These are phyloP conservation scores for Blastomyces parvus DNA, from an alignment of 2,329 filamentous ascomycete species.

Conservation along the genomic window DNA sequence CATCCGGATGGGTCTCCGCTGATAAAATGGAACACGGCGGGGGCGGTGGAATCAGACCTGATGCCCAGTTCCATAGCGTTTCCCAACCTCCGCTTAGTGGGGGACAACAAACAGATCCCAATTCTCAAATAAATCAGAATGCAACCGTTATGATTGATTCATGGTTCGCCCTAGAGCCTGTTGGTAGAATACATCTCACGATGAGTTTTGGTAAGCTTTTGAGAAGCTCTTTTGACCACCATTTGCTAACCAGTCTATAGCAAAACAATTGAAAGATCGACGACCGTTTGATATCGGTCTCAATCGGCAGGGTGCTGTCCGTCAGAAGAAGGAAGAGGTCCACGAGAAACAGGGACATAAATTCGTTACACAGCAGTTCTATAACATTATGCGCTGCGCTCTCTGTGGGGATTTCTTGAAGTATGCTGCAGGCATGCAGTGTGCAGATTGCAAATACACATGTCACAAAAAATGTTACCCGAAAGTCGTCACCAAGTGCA, in stretches of 20 bases:
- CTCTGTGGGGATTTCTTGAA: constrained; percentile 97
- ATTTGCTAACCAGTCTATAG: constrained; percentile 29
- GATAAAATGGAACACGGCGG: constrained; percentile 71
- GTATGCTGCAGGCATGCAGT: constrained; percentile 98
- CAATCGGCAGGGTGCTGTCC: constrained; percentile 88
- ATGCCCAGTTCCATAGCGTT: constrained; percentile 44
- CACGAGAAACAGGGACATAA: constrained; percentile 99
- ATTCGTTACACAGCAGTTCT: constrained; percentile 96
- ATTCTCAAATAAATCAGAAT: constrained; percentile 18
- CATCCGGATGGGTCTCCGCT: constrained; percentile 91
- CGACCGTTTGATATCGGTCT: constrained; percentile 80
- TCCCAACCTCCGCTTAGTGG: constrained; percentile 18
- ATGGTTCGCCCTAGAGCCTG: constrained; percentile 95
- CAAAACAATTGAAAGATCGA: constrained; percentile 78
- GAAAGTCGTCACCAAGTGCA: constrained; percentile 97
- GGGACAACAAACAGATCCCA: constrained; percentile 5
- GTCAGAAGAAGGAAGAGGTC: constrained; percentile 94
- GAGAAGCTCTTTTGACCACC: not conserved
- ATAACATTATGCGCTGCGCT: constrained; percentile 99
- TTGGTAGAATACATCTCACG: constrained; percentile 81
- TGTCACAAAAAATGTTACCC: constrained; percentile 96
- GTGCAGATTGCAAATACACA: constrained; percentile 98
- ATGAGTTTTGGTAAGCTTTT: constrained; percentile 62
- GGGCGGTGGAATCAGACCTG: constrained; percentile 39
- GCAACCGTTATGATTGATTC: constrained; percentile 58